Evolutionary conservation across 441 rosid genomes (phyloP).

Genomic region (Erodium moschatum): DNA sequence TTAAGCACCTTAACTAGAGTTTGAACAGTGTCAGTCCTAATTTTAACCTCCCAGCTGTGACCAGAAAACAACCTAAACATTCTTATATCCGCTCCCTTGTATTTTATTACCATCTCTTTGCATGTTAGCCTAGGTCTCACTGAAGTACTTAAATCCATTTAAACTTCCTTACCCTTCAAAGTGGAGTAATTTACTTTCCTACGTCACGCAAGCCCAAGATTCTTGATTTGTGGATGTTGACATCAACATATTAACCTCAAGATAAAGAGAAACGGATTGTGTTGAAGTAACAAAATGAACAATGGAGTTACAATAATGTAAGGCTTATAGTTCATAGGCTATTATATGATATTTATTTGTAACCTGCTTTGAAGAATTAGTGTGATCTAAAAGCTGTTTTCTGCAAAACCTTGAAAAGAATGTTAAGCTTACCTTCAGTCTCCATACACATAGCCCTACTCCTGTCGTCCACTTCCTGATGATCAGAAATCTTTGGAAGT

Average conservation of each 20-base stretch:
- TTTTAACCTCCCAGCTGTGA: neutral
- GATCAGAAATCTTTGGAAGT: conserved; percentile 46
- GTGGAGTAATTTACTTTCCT: no score
- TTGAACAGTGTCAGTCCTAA: neutral
- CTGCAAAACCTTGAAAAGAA: conserved; percentile 9
- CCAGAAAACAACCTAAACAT: neutral
- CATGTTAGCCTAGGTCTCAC: neutral
- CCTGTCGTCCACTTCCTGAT: conserved; percentile 31
- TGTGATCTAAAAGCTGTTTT: neutral
- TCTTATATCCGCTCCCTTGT: neutral
- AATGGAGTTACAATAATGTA: neutral
- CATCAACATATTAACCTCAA: neutral
- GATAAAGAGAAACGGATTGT: neutral
- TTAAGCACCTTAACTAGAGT: neutral
- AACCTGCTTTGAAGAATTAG: neutral
- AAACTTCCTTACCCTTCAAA: no score
- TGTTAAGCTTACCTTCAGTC: conserved; percentile 34
- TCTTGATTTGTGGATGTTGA: neutral
- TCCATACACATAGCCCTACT: conserved; percentile 31
- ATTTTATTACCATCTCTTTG: neutral
- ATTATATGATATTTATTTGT: neutral
- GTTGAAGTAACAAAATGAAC: neutral
- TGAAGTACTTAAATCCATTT: neutral
- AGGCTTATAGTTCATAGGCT: neutral
- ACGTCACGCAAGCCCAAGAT: neutral